Evolutionary conservation across 2,329 filamentous ascomycete species (phyloP), one percentile per base, ranked within the genome.

Genomic region (Fusarium mangiferae): DNA sequence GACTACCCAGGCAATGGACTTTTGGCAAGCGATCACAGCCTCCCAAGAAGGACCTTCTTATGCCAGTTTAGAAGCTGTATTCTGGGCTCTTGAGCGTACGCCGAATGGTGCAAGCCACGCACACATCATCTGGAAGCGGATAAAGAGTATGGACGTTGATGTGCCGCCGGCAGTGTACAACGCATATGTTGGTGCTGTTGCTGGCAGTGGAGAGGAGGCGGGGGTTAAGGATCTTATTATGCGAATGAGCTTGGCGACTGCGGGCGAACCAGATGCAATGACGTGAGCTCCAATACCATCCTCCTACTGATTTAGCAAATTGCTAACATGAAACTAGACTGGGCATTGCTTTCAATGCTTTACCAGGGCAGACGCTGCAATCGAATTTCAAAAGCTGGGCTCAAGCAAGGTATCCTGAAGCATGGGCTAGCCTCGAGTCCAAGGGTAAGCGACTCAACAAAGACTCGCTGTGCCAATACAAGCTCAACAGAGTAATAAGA

Each of bases 1-100:
- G 72, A 87, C 92, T 1, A 83, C 87, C 36, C 89, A 89, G 62
- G 94, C 93, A 3, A 85, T 97, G 72, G 90, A 92, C 55, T 94
- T 94, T 79, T 98, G 95, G 94, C 87, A 90, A 62, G 90, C 97
- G 54, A 95, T 99, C 65, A 91, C 92, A n/a, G 88, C 90, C 63
- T 94, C 92, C 0, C 86, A 88, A n/a, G 95, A 98, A 82, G 96
- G 96, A 0, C 96, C 96, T 1, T 93, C 92, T 4, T 94, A 96
- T 77, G 89, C 90, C 69, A 95, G 92, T 70, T 88, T 99, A 42
- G 90, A 92, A 51, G 92, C 96, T 39, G 92, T 95, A 6, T 94
- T 99, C 76, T 91, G 92, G 75, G 90, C 92, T 3, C 96, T 95
- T 80, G 92, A 97, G 80, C 85, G 85, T 69, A 85, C 85, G 68